A percentile compares a stretch with the other conserved stretches of the same genome.
These are phyloP conservation scores for Crithidia thermophila DNA, from an alignment of 208 protist species.

Conservation along the genomic window DNA sequence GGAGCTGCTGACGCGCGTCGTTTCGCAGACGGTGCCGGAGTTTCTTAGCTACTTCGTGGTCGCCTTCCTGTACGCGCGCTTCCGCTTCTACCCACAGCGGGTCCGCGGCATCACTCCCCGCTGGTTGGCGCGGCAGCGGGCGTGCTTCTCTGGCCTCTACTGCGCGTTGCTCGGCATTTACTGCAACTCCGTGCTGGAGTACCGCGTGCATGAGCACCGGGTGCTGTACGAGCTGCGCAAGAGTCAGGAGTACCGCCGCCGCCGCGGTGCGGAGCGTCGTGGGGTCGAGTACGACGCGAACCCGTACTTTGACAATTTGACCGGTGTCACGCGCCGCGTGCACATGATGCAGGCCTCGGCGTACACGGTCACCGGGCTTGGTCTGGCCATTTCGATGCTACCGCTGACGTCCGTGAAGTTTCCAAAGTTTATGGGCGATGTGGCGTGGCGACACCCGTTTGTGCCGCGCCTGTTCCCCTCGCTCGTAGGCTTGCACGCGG, in stretches of 20 bases:
- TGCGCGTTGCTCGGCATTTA: slow-evolving; percentile 72
- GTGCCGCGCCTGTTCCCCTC: slow-evolving; percentile 86
- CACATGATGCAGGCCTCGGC: slow-evolving; percentile 67
- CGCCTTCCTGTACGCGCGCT: slow-evolving; percentile 81
- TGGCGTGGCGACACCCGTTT: slow-evolving; percentile 84
- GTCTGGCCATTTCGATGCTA: slow-evolving; percentile 63
- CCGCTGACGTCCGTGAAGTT: slow-evolving; percentile 78
- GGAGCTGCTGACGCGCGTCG: slow-evolving; percentile 63
- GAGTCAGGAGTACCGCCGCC: slow-evolving; percentile 73
- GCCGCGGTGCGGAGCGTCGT: slow-evolving; percentile 60
- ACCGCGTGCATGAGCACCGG: slow-evolving; percentile 76
- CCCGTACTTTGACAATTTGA: slow-evolving; percentile 76
- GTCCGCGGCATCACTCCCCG: slow-evolving; percentile 76
- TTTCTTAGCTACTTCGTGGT: slow-evolving; percentile 81
- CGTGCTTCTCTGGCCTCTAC: slow-evolving; percentile 74
- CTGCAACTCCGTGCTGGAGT: slow-evolving; percentile 75
- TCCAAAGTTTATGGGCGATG: slow-evolving; percentile 90
- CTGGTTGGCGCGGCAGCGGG: slow-evolving; percentile 82
- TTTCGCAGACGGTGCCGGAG: slow-evolving; percentile 76
- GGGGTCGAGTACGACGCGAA: slow-evolving; percentile 66
- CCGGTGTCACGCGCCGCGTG: slow-evolving; percentile 78
- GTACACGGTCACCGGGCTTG: slow-evolving; percentile 56
- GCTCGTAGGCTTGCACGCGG: slow-evolving; percentile 78
- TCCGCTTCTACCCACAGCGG: slow-evolving; percentile 80
- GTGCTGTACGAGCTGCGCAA: slow-evolving; percentile 81